Evolutionary conservation across 148 eudicot genomes (phyloP), one percentile per base, ranked within the genome.

Genomic region (Suaeda aralocaspica): DNA sequence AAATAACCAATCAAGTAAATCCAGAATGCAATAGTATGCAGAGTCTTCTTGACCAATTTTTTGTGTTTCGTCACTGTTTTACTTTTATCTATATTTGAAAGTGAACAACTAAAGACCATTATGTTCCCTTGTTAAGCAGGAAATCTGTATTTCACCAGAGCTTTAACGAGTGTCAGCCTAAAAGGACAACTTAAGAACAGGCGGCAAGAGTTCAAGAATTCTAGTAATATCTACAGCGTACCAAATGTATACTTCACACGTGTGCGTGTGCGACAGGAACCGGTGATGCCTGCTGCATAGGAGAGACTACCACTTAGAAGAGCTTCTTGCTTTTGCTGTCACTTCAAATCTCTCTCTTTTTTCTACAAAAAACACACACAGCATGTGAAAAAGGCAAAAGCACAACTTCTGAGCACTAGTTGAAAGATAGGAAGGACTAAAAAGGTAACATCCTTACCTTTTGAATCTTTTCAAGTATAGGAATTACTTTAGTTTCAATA

Each of bases 201-300:
- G 53, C 26, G 28, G 41, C 24, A 53, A 67, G 49, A 77, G 59
- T 66, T 25, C 19, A n/a, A 19, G 10, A 48, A 5, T 33, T 16
- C 13, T 24, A 25, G 39, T 42, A 46, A 53, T 15, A 57, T 56
- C 22, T 48, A 69, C 51, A 75, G 55, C 88, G 70, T 94, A 94
- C 97, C 96, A 86, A 81, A 94, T 75, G 88, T 89, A 70, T 94
- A 94, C 39, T 44, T 80, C 71, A 85, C 86, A 66, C 88, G 89
- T 65, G 66, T 82, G 6, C 86, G 85, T 70, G 59, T 72, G 60
- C 96, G 99, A 66, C 89, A 82, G 36, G 99, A 80, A 51, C 97
- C 88, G 59, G 89, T 79, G 50, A 81, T 68, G 30, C 83, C 82
- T 69, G 77, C 24, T 62, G 51, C 71, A 71, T 57, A 67, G 60